Percentiles rank a stretch among this genome's conserved stretches.
Evolutionary conservation across 2,329 filamentous ascomycete species (phyloP).

Genomic region (Fusarium hostae): DNA sequence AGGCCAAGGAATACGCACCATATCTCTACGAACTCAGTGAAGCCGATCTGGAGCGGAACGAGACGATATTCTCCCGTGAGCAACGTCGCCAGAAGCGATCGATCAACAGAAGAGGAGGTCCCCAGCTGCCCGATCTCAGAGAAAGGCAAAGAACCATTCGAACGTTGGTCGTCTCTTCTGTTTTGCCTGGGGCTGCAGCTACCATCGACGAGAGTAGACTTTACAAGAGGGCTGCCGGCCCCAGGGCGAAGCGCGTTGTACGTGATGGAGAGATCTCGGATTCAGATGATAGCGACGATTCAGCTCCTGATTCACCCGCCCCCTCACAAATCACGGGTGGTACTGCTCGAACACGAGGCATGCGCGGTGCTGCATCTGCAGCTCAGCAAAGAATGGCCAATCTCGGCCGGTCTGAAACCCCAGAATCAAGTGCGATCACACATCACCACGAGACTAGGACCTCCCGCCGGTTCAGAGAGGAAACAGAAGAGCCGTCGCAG

Average conservation of each 20-base stretch:
- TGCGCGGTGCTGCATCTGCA: constrained; percentile 87
- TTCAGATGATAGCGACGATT: constrained; percentile 92
- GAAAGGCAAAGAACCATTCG: constrained; percentile 93
- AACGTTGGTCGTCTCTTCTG: constrained; percentile 90
- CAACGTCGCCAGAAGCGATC: constrained; percentile 95
- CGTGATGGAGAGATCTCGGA: constrained; percentile 81
- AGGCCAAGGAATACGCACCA: constrained; percentile 92
- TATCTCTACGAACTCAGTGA: constrained; percentile 96
- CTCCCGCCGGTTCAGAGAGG: constrained; percentile 75
- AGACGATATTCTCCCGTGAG: constrained; percentile 92
- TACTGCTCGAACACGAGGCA: constrained; percentile 85
- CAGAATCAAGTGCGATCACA: constrained; percentile 71
- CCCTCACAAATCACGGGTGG: constrained; percentile 76
- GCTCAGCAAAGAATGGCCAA: constrained; percentile 90
- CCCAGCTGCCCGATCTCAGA: constrained; percentile 93
- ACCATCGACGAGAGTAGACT: constrained; percentile 86
- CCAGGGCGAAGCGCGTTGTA: constrained; percentile 65
- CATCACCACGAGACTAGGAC: constrained; percentile 80
- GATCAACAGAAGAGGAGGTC: constrained; percentile 91
- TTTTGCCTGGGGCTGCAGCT: constrained; percentile 86
- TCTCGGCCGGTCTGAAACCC: constrained; percentile 85
- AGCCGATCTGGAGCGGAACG: constrained; percentile 87
- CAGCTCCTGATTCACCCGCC: constrained; percentile 85
- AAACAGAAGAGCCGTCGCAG: constrained; percentile 78
- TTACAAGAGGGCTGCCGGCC: constrained; percentile 78